phyloP scores from a whole-genome alignment of 371 early-diverging fungal genomes.

The Batrachochytrium dendrobatidis region DNA sequence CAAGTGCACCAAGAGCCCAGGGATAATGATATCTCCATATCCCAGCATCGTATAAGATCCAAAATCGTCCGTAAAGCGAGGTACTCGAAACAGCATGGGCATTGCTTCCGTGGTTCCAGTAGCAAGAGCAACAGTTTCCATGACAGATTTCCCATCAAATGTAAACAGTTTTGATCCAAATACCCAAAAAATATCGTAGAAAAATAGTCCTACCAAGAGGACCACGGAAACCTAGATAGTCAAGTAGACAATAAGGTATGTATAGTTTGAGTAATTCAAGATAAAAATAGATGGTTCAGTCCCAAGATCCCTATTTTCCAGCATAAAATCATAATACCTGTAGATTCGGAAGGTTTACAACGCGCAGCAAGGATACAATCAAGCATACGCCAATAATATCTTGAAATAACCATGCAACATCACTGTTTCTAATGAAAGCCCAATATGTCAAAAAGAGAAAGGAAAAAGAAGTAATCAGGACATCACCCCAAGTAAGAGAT shows the following conservation, averaged over 20 bases:
- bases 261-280: too few species aligned
- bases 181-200: not conserved
- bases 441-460: not conserved
- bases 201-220: not conserved
- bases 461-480: not conserved
- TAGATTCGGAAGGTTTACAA: not conserved
- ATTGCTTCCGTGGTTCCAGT: not conserved
- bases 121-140: not conserved
- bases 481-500: not conserved
- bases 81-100: not conserved
- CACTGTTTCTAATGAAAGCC: not conserved
- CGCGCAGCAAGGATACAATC: not conserved
- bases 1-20: not conserved
- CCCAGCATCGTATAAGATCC: constrained; percentile 1
- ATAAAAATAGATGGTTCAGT: too few species aligned
- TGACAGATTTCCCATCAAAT: not conserved
- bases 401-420: not conserved
- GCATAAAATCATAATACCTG: not conserved
- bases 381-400: not conserved
- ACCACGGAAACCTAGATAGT: not conserved
- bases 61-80: not conserved
- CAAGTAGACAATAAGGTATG: too few species aligned
- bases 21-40: not conserved
- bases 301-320: too few species aligned
- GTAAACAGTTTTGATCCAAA: not conserved